A percentile compares a stretch with the other conserved stretches of the same genome.
These are phyloP conservation scores for Spencermartinsiella europaea DNA, from an alignment of 805 yeast genomes.

Conservation along the genomic window DNA sequence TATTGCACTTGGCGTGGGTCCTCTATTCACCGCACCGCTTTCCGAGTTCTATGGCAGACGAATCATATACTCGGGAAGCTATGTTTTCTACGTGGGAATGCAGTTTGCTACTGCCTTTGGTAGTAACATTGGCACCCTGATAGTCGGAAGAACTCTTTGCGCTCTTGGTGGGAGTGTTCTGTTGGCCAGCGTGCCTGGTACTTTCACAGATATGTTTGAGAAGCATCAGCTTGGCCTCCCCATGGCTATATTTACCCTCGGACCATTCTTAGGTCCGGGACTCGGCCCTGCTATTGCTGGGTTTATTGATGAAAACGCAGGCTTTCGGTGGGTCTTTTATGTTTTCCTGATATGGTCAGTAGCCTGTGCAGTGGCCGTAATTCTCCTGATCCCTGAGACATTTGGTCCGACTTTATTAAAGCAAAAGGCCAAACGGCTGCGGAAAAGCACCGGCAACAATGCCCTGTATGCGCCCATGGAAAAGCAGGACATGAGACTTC, in stretches of 20 bases:
- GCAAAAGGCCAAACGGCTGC: slow-evolving; percentile 55
- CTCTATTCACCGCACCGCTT: slow-evolving; percentile 63
- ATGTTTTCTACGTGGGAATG: slow-evolving; percentile 41
- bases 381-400: slow-evolving; percentile 56
- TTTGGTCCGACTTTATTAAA: slow-evolving; percentile 76
- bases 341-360: slow-evolving; percentile 59
- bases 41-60: slow-evolving; percentile 69
- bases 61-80: slow-evolving; percentile 51
- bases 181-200: slow-evolving; percentile 79
- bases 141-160: slow-evolving; percentile 67
- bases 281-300: slow-evolving; percentile 63
- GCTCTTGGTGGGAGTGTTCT: slow-evolving; percentile 80
- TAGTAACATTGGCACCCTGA: slow-evolving; percentile 22
- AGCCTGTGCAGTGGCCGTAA: slow-evolving; percentile 44
- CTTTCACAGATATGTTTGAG: slow-evolving; percentile 71
- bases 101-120: slow-evolving; percentile 48
- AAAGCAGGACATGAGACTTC: slow-evolving; percentile 10
- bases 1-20: slow-evolving; percentile 59
- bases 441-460: slow-evolving; percentile 39
- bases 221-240: slow-evolving; percentile 63
- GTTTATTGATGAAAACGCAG: slow-evolving; percentile 50
- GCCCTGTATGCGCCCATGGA: slow-evolving; percentile 41
- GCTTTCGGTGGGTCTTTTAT: slow-evolving; percentile 70
- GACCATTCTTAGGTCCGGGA: slow-evolving; percentile 76
- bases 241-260: slow-evolving; percentile 71